Evolutionary conservation across 805 yeast genomes (phyloP).

Genomic region (Candida dajiaensis): DNA sequence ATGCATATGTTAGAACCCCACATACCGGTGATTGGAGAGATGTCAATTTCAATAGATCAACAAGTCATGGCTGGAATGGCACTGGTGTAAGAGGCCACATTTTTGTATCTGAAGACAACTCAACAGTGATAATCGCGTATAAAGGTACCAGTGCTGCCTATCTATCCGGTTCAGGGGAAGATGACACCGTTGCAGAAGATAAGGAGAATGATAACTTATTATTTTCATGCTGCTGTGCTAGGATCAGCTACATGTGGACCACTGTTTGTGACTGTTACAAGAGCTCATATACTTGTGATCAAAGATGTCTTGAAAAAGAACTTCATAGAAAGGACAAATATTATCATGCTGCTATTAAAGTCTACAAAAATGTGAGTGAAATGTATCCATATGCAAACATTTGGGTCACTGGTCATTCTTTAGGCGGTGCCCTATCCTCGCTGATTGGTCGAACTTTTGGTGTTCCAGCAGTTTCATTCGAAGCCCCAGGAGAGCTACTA

Average conservation of each 20-base stretch:
- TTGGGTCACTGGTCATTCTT: constrained; percentile 94
- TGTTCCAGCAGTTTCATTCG: constrained; percentile 81
- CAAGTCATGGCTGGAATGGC: constrained; percentile 79
- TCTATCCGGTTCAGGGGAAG: constrained; percentile 70
- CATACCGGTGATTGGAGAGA: constrained; percentile 83
- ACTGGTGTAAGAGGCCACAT: constrained; percentile 89
- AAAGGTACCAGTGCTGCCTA: constrained; percentile 92
- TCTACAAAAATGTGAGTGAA: constrained; percentile 64
- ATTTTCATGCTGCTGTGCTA: constrained; percentile 94
- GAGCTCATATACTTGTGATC: constrained; percentile 81
- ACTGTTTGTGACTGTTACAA: constrained; percentile 93
- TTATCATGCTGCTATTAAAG: constrained; percentile 70
- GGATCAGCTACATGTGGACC: constrained; percentile 86
- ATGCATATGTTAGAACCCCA: constrained; percentile 84
- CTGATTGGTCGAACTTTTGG: constrained; percentile 87
- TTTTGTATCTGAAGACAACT: constrained; percentile 56
- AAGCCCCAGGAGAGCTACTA: constrained; percentile 87
- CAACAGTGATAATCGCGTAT: constrained; percentile 65
- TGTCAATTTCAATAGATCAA: constrained; percentile 53
- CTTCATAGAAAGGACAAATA: constrained; percentile 71
- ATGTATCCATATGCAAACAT: constrained; percentile 66
- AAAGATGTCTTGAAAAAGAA: constrained; percentile 76
- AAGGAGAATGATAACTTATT: constrained; percentile 81
- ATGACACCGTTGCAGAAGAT: constrained; percentile 78
- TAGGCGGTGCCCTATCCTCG: constrained; percentile 84